A percentile compares a stretch with the other conserved stretches of the same genome.
phyloP scores from a whole-genome alignment of 2,329 filamentous ascomycete species.

The Fusarium decemcellulare region DNA sequence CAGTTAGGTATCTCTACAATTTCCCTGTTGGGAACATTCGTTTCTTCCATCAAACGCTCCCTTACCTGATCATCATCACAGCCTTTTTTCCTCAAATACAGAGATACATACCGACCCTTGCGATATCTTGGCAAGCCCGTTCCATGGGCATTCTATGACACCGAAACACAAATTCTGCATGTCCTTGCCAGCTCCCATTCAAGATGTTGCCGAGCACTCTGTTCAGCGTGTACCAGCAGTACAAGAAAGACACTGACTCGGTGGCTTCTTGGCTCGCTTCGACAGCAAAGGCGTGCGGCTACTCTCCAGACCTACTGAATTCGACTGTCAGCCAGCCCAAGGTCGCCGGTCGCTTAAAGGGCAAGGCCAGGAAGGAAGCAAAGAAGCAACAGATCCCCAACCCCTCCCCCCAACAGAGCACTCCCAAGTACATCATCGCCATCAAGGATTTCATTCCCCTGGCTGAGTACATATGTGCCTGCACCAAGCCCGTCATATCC shows the following conservation, averaged over 20 bases:
- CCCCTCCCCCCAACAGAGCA: not conserved
- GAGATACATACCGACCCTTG: no score
- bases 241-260: not conserved
- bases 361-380: slow-evolving; percentile 4
- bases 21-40: no score
- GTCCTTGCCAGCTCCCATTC: not conserved
- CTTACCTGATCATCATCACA: no score
- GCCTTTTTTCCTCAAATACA: no score
- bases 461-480: slow-evolving; percentile 53
- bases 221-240: not conserved
- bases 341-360: not conserved
- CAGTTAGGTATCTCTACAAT: no score
- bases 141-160: no score
- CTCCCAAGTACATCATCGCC: slow-evolving; percentile 48
- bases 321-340: no score
- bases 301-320: not conserved
- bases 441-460: slow-evolving; percentile 56
- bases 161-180: no score
- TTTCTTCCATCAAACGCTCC: no score
- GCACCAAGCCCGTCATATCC: slow-evolving; percentile 19
- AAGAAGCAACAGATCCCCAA: not conserved
- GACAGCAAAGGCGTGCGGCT: not conserved
- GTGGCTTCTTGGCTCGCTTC: not conserved
- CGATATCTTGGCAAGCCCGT: no score
- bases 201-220: not conserved